A percentile compares a stretch with the other conserved stretches of the same genome.
Conservation (phyloP, 805 yeast genomes). For the Clavispora phyllophila region DNA sequence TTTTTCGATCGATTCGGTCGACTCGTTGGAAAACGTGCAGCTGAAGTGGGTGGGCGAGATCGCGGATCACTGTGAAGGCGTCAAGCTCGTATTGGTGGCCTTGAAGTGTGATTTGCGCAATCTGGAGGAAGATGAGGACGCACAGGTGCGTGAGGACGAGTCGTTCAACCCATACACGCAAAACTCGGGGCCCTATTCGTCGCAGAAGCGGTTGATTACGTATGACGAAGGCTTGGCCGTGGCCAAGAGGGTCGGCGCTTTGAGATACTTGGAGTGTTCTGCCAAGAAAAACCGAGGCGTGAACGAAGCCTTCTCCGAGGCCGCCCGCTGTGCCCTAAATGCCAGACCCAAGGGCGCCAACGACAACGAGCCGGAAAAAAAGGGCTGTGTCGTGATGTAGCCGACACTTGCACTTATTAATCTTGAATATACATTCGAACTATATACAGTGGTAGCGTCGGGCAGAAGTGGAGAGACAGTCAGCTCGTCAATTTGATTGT, state of each 20-base stretch:
- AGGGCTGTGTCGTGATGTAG: conserved; percentile 37
- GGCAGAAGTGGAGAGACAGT: too few species aligned
- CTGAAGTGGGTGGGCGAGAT: conserved; percentile 97
- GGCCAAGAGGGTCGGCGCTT: conserved; percentile 90
- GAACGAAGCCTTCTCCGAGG: conserved; percentile 98
- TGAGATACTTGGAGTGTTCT: conserved; percentile 92
- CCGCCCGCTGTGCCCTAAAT: conserved; percentile 91
- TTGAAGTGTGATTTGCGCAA: conserved; percentile 88
- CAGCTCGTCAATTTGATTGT: too few species aligned
- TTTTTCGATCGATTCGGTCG: conserved; percentile 89
- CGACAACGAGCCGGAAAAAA: conserved; percentile 40
- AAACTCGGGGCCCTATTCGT: conserved; percentile 30
- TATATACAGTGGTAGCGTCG: neutral
- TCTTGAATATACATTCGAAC: neutral
- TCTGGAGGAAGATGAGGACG: conserved; percentile 40
- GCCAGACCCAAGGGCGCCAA: conserved; percentile 78
- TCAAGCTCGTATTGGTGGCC: conserved; percentile 88
- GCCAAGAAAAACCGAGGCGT: conserved; percentile 97
- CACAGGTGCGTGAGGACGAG: conserved; percentile 20
- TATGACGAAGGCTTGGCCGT: conserved; percentile 92
- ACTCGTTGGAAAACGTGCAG: conserved; percentile 91
- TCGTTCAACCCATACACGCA: conserved; percentile 28
- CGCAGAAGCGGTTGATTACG: conserved; percentile 55
- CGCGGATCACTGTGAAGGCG: conserved; percentile 95
- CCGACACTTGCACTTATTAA: neutral